Base-by-base conservation (phyloP, 768 basidiomycete species). In the Leccinum subgranulosum region DNA sequence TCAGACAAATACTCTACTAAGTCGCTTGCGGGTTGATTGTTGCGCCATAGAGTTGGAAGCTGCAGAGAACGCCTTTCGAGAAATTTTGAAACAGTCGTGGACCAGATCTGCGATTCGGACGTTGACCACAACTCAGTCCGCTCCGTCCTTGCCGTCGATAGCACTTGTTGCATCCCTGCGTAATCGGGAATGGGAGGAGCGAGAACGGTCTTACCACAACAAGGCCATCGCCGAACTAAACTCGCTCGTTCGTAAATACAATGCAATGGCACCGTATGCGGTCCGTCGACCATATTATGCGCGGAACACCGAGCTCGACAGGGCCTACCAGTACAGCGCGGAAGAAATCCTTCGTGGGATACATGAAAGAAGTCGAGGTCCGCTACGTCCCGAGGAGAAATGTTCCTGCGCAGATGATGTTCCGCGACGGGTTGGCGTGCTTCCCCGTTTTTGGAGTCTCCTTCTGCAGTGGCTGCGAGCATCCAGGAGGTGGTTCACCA, bases 231-330 rank as follows among this genome's bases (percentile, higher is more conserved):
- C 77, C 29, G 86, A 93, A 62, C 73, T 93, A 41, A 93, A 94
- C 70, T 76, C 83, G 3, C 77, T 88, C 6, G 85, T 93, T 27
- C 79, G 90, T 50, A 85, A 86, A 73, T 89, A 91, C 73, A 94
- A 94, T 66, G 85, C 81, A 7, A 69, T 88, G 46, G 92, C 92
- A 12, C 92, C 90, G 2, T 89, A 88, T 64, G 76, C 84, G 5
- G 91, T 88, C n/a, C 80, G 91, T 19, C 75, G 87, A 49, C 75
- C 82, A 4, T 83, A 86, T 58, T 79, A 88, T 58, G 72, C 76
- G 23, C 79, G 82, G 23, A 75, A 76, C 9, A 73, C 68, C 19
- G 92, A 93, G 74, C 75, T 93, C 11, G 77, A 77, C 57, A 77
- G 71, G 60, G 67, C 79, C 46, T 89, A 81, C 63, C 68, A 76